phyloP scores from a whole-genome alignment of 2,329 filamentous ascomycete species.

The Fusarium secorum region DNA sequence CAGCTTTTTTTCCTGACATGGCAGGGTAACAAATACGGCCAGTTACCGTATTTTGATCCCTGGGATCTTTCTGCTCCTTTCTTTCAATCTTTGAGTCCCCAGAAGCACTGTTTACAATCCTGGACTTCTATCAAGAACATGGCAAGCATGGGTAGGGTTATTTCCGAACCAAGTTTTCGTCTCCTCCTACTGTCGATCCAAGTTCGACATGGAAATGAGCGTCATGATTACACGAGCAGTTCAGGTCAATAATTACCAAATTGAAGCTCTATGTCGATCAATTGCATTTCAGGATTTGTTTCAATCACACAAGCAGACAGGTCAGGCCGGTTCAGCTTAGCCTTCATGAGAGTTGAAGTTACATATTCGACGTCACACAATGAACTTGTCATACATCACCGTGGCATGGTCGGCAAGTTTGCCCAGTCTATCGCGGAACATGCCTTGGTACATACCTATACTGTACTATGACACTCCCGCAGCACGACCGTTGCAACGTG shows the following conservation, averaged over 20 bases:
- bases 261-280: conserved; percentile 4
- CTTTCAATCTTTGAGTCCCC: not conserved
- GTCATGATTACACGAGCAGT: conserved; percentile 24
- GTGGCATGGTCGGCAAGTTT: conserved; percentile 17
- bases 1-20: not conserved
- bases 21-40: not conserved
- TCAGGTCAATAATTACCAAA: conserved; percentile 9
- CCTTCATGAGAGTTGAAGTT: not conserved
- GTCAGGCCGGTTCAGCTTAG: not conserved
- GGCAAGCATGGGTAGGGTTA: conserved; percentile 23
- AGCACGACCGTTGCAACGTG: conserved; percentile 32
- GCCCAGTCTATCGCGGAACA: conserved; percentile 16
- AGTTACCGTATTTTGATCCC: not conserved
- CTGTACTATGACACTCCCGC: conserved; percentile 17
- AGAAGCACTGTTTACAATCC: not conserved
- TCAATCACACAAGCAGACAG: not conserved
- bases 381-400: conserved; percentile 40
- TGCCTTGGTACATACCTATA: conserved; percentile 9
- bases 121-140: conserved; percentile 17
- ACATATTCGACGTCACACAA: conserved; percentile 33
- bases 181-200: conserved; percentile 26
- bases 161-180: conserved; percentile 37
- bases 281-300: conserved; percentile 2
- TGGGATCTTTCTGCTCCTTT: not conserved
- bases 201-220: conserved; percentile 18